Percentiles rank a stretch among this genome's conserved stretches.
Evolutionary conservation across 352 stramenopile genomes (phyloP).

Genomic region (Phytophthora crassamura): DNA sequence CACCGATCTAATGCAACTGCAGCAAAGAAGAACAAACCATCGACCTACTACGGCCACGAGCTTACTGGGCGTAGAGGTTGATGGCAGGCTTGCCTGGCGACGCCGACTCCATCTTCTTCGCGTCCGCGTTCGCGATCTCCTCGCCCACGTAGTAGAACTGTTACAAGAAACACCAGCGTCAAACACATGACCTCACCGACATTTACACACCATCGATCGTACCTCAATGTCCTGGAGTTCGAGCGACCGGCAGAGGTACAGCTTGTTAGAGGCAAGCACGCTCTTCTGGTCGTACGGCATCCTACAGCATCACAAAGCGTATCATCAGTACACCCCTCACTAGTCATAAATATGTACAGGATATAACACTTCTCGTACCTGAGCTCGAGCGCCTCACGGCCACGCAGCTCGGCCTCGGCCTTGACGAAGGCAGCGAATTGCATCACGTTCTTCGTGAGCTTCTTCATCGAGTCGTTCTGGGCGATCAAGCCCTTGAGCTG

Average conservation of each 20-base stretch:
- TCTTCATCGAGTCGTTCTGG: slow-evolving; percentile 85
- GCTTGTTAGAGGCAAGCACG: slow-evolving; percentile 92
- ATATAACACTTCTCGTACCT: slow-evolving; percentile 48
- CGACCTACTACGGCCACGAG: slow-evolving; percentile 12
- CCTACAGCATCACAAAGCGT: slow-evolving; percentile 42
- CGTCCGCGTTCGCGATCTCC: slow-evolving; percentile 72
- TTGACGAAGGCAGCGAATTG: slow-evolving; percentile 97
- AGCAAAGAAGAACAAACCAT: slow-evolving; percentile 8
- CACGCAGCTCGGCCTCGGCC: slow-evolving; percentile 92
- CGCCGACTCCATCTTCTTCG: slow-evolving; percentile 86
- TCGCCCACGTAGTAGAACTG: slow-evolving; percentile 85
- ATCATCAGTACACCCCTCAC: slow-evolving; percentile 14
- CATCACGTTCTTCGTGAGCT: slow-evolving; percentile 96
- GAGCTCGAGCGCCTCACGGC: slow-evolving; percentile 93
- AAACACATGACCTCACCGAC: not conserved
- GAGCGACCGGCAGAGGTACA: slow-evolving; percentile 91
- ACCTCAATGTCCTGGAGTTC: slow-evolving; percentile 89
- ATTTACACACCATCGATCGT: slow-evolving; percentile 12
- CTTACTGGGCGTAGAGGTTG: slow-evolving; percentile 70
- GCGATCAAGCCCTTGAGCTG: slow-evolving; percentile 80
- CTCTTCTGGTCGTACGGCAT: slow-evolving; percentile 96
- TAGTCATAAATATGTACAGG: not conserved
- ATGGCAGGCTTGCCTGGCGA: slow-evolving; percentile 87
- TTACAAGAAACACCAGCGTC: slow-evolving; percentile 3
- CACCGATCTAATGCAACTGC: slow-evolving; percentile 29